A percentile compares a stretch with the other conserved stretches of the same genome.
phyloP scores from a whole-genome alignment of 2,329 filamentous ascomycete genomes.

The Colletotrichum trifolii region DNA sequence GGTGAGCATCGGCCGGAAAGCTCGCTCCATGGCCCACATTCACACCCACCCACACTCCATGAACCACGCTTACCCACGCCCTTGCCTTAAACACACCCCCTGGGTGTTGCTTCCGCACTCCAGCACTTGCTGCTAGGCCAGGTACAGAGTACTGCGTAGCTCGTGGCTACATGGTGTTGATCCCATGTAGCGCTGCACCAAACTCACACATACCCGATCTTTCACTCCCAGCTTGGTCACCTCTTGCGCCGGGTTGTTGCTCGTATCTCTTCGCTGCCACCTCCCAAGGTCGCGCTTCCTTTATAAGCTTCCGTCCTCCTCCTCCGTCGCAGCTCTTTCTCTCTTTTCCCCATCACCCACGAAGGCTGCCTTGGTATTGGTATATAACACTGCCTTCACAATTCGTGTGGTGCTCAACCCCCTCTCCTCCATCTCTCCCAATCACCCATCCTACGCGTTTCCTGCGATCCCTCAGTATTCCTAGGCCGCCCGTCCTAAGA shows the following conservation, averaged over 20 bases:
- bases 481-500: constrained; percentile 33
- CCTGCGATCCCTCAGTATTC: constrained; percentile 37
- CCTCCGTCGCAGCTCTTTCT: constrained; percentile 17
- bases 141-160: neutral
- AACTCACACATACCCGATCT: neutral
- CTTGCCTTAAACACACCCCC: neutral
- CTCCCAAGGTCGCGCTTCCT: constrained; percentile 28
- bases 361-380: constrained; percentile 35
- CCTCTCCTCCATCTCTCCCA: constrained; percentile 29
- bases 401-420: constrained; percentile 39
- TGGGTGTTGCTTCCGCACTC: constrained; percentile 1
- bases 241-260: constrained; percentile 12
- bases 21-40: constrained; percentile 27
- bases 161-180: constrained; percentile 27
- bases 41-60: constrained; percentile 13
- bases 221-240: constrained; percentile 7
- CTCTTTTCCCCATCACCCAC: constrained; percentile 40
- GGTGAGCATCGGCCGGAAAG: constrained; percentile 32
- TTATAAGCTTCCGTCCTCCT: constrained; percentile 35
- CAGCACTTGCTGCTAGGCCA: constrained; percentile 3
- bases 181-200: constrained; percentile 3
- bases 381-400: constrained; percentile 35
- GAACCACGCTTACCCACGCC: neutral
- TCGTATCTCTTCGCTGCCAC: constrained; percentile 23
- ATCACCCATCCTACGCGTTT: constrained; percentile 35